Evolutionary conservation across 495 filamentous ascomycete species (phyloP), one percentile per base, ranked within the genome.

Genomic region (Hypoxylon lenormandii): DNA sequence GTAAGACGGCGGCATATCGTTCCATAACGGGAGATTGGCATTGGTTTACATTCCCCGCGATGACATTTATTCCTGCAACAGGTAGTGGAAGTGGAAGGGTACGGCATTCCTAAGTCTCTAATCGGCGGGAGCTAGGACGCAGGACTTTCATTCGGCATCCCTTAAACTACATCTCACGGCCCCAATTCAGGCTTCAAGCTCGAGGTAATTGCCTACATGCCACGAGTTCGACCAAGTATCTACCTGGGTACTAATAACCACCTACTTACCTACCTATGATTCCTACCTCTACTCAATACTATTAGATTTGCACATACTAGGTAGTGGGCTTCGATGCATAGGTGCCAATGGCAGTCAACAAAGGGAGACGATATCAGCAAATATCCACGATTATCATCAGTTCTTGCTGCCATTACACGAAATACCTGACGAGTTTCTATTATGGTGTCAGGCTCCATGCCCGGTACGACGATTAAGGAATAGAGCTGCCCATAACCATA

Each of bases 11-110:
- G 57, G 66, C 61, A 70, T 64, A 42, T 57, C 68, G 68, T 65
- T 66, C 67, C 67, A 70, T 64, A 56, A 57, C 56, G 60, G 58
- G 56, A 70, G 60, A 64, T 70, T 70, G 55, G 51, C 50, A 70
- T 50, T 51, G 43, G 49, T 45, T 36, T 56, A 46, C 67, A 70
- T 70, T 70, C 68, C 57, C 68, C 43, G 50, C 62, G 61, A 45
- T 15, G 59, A 49, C 60, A 51, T 49, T 62, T 51, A 52, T 66
- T 66, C 56, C 57, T 62, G 45, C 48, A 43, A 19, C 19, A 37
- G 47, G 36, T 48, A 62, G 10, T 54, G 62, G n/a, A n/a, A n/a
- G n/a, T n/a, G n/a, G n/a, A 70, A 70, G 68, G 66, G 66, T 70
- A 48, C 57, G 45, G 53, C 68, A 70, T 70, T 70, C 68, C 68